Evolutionary conservation across 1,139 yeast species (phyloP), one percentile per base, ranked within the genome.

Genomic region (Tardiomyces blankii): DNA sequence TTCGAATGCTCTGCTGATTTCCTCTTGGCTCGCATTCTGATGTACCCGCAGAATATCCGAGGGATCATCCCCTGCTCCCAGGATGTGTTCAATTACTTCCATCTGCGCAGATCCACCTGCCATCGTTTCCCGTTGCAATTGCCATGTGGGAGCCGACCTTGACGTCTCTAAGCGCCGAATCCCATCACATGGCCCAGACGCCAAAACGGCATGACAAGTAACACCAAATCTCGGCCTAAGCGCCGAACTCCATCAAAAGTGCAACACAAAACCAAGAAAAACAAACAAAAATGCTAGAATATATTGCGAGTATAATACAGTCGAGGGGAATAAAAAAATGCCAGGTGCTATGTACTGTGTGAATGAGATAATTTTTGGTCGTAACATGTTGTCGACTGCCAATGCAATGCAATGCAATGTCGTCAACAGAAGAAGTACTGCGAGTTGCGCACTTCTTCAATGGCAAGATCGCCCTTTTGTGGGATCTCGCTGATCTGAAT

Each of bases 401-500:
- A 8, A 21, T 4, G 25, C 7, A 14, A n/a, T 11, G 42, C 30
- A 39, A 27, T 3, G 18, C 2, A 11, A 32, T 7, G 19, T 28
- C 11, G 9, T 52, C 48, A 68, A 12, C 77, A 72, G 66, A 91
- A 91, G 72, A 91, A 91, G 65, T 91, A 91, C 43, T 74, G 74
- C 49, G 95, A 85, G 42, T 80, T 75, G 57, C 75, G 74, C 46
- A 91, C 82, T 50, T 75, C 75, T 42, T 70, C 67, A 40, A 91
- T 94, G 60, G 89, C 94, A 59, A 89, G 86, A 30, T 79, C 80
- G 42, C 96, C 98, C 64, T 77, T 83, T 45, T 74, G 68, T 13
- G 97, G 97, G 40, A 88, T 77, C 0, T 71, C 73, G 0, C 95
- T 94, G 55, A 89, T 73, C 44, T 64, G 66, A 53, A 89, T 69